Percentiles rank a stretch among this genome's conserved stretches.
These are phyloP conservation scores for Sphagnurus paluster DNA, from an alignment of 1,284 basidiomycete species.

Conservation along the genomic window DNA sequence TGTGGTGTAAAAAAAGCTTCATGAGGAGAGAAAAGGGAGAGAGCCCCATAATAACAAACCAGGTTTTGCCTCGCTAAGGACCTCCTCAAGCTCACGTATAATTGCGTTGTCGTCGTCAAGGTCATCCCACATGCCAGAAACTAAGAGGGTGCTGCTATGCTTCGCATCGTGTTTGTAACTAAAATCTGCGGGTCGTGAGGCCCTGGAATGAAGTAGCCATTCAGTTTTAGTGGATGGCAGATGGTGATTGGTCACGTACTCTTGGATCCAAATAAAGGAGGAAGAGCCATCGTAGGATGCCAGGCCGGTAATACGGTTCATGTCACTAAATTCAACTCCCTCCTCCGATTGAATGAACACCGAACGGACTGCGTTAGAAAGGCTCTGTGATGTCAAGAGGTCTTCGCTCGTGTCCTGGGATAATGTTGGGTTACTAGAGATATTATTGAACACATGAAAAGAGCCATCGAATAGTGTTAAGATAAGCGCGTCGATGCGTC, in stretches of 20 bases:
- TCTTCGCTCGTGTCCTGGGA: constrained; percentile 24
- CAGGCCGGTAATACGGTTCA: constrained; percentile 59
- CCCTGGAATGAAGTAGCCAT: constrained; percentile 36
- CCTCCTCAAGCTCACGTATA: constrained; percentile 35
- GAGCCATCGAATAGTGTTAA: constrained; percentile 69
- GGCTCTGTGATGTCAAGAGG: constrained; percentile 38
- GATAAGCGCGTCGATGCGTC: constrained; percentile 49
- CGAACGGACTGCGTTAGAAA: constrained; percentile 50
- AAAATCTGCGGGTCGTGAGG: constrained; percentile 63
- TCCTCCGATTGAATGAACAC: constrained; percentile 51
- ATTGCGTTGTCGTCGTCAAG: constrained; percentile 34
- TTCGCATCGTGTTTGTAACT: constrained; percentile 78
- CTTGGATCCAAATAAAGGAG: constrained; percentile 66
- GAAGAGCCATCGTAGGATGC: constrained; percentile 49
- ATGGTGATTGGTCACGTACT: constrained; percentile 44
- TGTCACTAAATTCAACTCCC: constrained; percentile 45
- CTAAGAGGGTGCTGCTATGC: constrained; percentile 59
- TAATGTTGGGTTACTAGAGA: constrained; percentile 48
- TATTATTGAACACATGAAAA: constrained; percentile 53
- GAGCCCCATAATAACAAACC: constrained; percentile 35
- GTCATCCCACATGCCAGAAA: constrained; percentile 53
- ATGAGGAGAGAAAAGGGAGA: constrained; percentile 1
- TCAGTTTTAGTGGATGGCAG: constrained; percentile 2
- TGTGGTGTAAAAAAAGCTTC: constrained; percentile 5
- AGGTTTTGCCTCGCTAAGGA: constrained; percentile 33